Evolutionary conservation across 768 basidiomycete species (phyloP).

Genomic region (Tulasnella sp.): DNA sequence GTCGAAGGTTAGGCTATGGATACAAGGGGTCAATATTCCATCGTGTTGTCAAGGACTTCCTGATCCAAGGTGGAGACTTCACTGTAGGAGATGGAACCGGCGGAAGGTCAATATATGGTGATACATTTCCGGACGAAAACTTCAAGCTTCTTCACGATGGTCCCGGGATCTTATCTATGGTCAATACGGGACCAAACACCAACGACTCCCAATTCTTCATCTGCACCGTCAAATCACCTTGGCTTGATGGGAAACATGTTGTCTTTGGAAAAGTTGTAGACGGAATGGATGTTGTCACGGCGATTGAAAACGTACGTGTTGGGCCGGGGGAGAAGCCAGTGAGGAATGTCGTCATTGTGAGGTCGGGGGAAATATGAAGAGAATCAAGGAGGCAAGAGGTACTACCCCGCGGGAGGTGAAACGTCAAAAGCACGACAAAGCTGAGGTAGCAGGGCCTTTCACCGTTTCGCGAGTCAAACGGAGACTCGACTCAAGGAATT

Average conservation of each 20-base stretch:
- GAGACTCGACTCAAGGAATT: too few species aligned
- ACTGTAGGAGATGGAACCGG: slow-evolving; percentile 27
- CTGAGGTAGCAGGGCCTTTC: too few species aligned
- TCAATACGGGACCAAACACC: slow-evolving; percentile 46
- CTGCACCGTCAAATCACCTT: slow-evolving; percentile 27
- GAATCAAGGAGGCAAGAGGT: too few species aligned
- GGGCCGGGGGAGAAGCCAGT: slow-evolving; percentile 56
- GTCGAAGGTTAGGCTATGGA: slow-evolving; percentile 28
- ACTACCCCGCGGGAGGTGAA: too few species aligned
- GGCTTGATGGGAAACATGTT: slow-evolving; percentile 56
- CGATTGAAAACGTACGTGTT: slow-evolving; percentile 68
- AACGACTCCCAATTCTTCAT: slow-evolving; percentile 45
- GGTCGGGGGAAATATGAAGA: slow-evolving; percentile 84
- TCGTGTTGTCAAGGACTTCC: slow-evolving; percentile 31
- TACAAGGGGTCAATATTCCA: slow-evolving; percentile 30
- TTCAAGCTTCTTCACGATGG: slow-evolving; percentile 29
- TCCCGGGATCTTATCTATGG: slow-evolving; percentile 36
- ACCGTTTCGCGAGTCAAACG: too few species aligned
- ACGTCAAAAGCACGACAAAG: too few species aligned
- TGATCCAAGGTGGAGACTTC: slow-evolving; percentile 32
- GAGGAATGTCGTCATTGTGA: slow-evolving; percentile 64
- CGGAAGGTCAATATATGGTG: slow-evolving; percentile 29
- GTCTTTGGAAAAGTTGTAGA: slow-evolving; percentile 88
- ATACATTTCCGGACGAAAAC: slow-evolving; percentile 29
- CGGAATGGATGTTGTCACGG: slow-evolving; percentile 73